These are phyloP conservation scores for Phytophthora pinifolia DNA, from an alignment of 352 stramenopile species.

Conservation along the genomic window DNA sequence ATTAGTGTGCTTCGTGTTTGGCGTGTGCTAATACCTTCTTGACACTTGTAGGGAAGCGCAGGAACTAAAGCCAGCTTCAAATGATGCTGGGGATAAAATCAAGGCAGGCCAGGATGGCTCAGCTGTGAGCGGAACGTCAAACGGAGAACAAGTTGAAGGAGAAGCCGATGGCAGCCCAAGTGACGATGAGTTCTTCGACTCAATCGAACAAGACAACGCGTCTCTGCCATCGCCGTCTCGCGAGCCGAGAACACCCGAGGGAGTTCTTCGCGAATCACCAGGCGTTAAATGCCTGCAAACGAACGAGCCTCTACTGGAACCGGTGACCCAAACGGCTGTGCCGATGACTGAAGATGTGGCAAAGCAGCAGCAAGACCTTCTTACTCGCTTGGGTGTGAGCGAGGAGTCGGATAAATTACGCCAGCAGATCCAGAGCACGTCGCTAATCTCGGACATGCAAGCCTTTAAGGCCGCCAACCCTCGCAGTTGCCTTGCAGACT, in stretches of 20 bases:
- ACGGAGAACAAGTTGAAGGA: slow-evolving; percentile 16
- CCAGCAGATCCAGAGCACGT: slow-evolving; percentile 74
- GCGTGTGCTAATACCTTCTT: neutral
- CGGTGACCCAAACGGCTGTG: slow-evolving; percentile 62
- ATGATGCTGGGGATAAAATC: slow-evolving; percentile 6
- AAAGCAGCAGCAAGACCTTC: slow-evolving; percentile 73
- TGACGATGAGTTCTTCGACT: slow-evolving; percentile 87
- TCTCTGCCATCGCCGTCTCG: slow-evolving; percentile 13
- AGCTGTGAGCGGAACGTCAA: neutral
- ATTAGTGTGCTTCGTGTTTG: neutral
- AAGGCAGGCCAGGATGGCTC: neutral
- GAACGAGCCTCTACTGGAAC: slow-evolving; percentile 55
- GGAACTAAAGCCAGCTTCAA: slow-evolving; percentile 19
- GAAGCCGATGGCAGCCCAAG: slow-evolving; percentile 39
- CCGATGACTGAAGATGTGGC: slow-evolving; percentile 81
- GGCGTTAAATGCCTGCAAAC: slow-evolving; percentile 47
- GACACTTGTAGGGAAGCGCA: slow-evolving; percentile 27
- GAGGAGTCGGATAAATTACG: slow-evolving; percentile 65
- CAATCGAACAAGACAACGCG: slow-evolving; percentile 51
- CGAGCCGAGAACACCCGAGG: slow-evolving; percentile 21
- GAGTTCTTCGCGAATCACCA: slow-evolving; percentile 34
- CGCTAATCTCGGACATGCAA: slow-evolving; percentile 83
- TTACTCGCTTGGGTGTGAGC: slow-evolving; percentile 66
- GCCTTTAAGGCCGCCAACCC: slow-evolving; percentile 85
- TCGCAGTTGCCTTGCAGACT: slow-evolving; percentile 63